phyloP scores from a whole-genome alignment of 1,139 yeast species.

The Yamadazyma triangularis region DNA sequence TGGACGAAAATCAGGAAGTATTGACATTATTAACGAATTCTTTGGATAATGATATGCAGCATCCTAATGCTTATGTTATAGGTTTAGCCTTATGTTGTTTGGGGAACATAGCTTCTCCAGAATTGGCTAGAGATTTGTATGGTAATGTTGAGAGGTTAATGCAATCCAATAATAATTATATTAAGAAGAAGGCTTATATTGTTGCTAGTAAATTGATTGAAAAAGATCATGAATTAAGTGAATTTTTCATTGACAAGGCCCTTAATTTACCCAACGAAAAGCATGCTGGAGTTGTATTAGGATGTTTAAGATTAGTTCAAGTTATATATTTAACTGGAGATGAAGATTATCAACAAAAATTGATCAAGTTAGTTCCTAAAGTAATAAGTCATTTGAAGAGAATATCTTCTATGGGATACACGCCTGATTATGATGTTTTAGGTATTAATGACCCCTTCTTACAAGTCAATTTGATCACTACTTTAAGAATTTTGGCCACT shows the following conservation, averaged over 20 bases:
- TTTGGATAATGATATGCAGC: constrained; percentile 84
- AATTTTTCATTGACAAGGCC: constrained; percentile 62
- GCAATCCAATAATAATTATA: constrained; percentile 55
- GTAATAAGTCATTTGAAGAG: constrained; percentile 56
- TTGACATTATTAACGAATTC: constrained; percentile 90
- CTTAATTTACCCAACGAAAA: constrained; percentile 51
- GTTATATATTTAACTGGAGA: constrained; percentile 48
- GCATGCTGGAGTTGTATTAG: constrained; percentile 73
- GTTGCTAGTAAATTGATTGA: constrained; percentile 66
- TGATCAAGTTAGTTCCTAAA: constrained; percentile 44
- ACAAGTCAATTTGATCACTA: constrained; percentile 60
- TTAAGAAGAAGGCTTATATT: constrained; percentile 81
- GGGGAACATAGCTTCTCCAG: constrained; percentile 89
- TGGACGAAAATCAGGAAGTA: constrained; percentile 95
- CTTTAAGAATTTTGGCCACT: constrained; percentile 50
- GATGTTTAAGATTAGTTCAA: constrained; percentile 59
- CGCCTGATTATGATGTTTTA: constrained; percentile 86
- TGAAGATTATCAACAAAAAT: constrained; percentile 29
- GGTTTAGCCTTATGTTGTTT: constrained; percentile 85
- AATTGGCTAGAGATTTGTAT: constrained; percentile 81
- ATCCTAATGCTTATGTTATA: constrained; percentile 83
- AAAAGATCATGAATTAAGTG: constrained; percentile 73
- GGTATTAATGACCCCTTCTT: constrained; percentile 90
- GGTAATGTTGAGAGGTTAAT: constrained; percentile 76
- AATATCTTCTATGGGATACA: constrained; percentile 62